Conservation (phyloP, 73 alveolate species). For the Strombidium stylifer region DNA sequence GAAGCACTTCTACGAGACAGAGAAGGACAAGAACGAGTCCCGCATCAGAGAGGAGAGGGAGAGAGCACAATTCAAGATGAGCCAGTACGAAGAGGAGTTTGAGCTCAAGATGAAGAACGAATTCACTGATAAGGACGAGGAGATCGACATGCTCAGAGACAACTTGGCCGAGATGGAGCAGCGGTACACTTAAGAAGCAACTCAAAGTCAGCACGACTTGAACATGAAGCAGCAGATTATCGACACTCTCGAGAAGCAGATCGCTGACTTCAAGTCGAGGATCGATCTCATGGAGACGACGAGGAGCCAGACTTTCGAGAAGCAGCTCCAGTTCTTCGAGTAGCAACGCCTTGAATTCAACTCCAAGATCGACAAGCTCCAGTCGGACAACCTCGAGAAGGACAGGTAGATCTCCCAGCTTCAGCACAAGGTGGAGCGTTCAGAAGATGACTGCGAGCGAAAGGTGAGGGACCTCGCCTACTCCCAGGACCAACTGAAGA, state of each 20-base stretch:
- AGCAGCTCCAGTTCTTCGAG: conserved; percentile 51
- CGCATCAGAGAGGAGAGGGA: conserved; percentile 66
- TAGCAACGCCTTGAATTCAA: conserved; percentile 58
- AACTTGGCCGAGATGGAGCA: conserved; percentile 48
- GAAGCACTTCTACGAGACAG: conserved; percentile 66
- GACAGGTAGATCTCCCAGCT: conserved; percentile 54
- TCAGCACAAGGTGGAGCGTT: conserved; percentile 25
- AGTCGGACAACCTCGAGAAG: conserved; percentile 50
- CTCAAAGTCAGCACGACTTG: conserved; percentile 64
- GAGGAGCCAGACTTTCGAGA: conserved; percentile 55
- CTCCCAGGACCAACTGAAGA: conserved; percentile 19
- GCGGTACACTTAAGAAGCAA: conserved; percentile 39
- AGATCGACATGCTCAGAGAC: conserved; percentile 53
- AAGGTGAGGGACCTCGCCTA: conserved; percentile 42
- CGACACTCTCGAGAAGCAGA: conserved; percentile 47
- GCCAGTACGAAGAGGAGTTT: conserved; percentile 34
- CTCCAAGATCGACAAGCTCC: conserved; percentile 55
- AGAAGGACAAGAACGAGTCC: conserved; percentile 56
- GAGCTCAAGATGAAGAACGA: conserved; percentile 57
- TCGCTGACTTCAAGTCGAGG: conserved; percentile 46
- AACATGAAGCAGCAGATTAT: conserved; percentile 47
- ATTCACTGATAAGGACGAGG: conserved; percentile 57
- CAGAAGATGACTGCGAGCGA: conserved; percentile 40
- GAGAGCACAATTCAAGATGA: no score
- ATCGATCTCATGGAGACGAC: conserved; percentile 17